These are phyloP conservation scores for Scenedesmus sp. DNA, from an alignment of 163 green algal genomes.

Conservation along the genomic window DNA sequence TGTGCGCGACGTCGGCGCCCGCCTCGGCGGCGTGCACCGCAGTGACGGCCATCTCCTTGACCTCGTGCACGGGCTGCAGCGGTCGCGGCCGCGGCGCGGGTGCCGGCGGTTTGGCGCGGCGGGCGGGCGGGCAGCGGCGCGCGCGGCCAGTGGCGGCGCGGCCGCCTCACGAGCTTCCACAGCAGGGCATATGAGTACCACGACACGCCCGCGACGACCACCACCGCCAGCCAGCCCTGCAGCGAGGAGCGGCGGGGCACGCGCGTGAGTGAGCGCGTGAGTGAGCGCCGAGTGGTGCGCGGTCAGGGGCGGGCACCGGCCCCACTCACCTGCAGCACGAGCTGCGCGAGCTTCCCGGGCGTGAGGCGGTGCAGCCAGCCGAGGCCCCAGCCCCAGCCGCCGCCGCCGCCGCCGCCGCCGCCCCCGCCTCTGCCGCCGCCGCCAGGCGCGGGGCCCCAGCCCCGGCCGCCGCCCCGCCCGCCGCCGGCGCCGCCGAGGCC, in stretches of 20 bases:
- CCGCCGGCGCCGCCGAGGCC: neutral
- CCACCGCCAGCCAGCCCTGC: conserved; percentile 10
- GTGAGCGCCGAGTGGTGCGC: too few species aligned
- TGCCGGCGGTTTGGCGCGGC: neutral
- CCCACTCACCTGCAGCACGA: too few species aligned
- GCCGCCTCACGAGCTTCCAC: conserved; percentile 27
- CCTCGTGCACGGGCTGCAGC: neutral
- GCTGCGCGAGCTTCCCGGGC: neutral
- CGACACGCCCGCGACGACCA: conserved; percentile 5
- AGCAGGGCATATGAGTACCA: conserved; percentile 31
- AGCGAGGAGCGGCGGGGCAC: too few species aligned
- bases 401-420: neutral
- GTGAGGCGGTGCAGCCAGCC: neutral
- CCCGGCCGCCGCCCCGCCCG: too few species aligned
- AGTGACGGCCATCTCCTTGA: too few species aligned
- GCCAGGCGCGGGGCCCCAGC: too few species aligned
- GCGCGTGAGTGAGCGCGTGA: too few species aligned
- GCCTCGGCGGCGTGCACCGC: conserved; percentile 12
- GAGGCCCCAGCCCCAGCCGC: neutral
- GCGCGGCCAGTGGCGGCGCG: too few species aligned
- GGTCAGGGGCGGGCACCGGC: too few species aligned
- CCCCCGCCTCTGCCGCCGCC: neutral
- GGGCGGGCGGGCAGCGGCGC: too few species aligned
- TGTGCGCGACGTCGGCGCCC: conserved; percentile 2
- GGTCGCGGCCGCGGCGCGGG: neutral